Percentiles rank a stretch among this genome's conserved stretches.
Evolutionary conservation across 2,329 filamentous ascomycete species (phyloP).

Genomic region (Beauveria asiatica): DNA sequence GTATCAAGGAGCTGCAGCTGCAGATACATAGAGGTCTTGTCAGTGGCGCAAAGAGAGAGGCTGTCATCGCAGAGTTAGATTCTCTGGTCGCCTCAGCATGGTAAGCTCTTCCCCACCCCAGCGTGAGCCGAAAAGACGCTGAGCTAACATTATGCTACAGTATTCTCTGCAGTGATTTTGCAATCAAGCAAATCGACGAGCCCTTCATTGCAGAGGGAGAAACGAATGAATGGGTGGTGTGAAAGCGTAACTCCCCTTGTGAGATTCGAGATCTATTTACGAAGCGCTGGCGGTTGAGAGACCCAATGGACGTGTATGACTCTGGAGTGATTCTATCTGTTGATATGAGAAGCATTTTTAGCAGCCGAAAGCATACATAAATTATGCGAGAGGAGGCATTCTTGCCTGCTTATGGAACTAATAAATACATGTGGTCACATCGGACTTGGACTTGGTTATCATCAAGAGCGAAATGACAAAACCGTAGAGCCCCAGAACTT

Average conservation of each 20-base stretch:
- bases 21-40: conserved; percentile 72
- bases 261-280: background rate
- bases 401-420: background rate
- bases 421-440: conserved; percentile 28
- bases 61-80: conserved; percentile 81
- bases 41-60: conserved; percentile 64
- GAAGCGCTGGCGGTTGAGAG: background rate
- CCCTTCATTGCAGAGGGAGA: conserved; percentile 73
- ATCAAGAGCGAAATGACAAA: conserved; percentile 41
- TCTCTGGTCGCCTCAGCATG: conserved; percentile 84
- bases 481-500: conserved; percentile 37
- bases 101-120: conserved; percentile 37
- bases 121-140: background rate
- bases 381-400: background rate
- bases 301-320: background rate
- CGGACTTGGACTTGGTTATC: conserved; percentile 33
- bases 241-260: conserved; percentile 14
- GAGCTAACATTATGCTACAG: conserved; percentile 35
- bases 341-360: background rate
- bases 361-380: background rate
- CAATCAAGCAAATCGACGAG: conserved; percentile 89
- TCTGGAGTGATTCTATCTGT: background rate
- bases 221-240: conserved; percentile 74
- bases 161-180: conserved; percentile 89
- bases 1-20: conserved; percentile 78